These are phyloP conservation scores for Colletotrichum cordylinicola DNA, from an alignment of 2,329 filamentous ascomycete species.

Conservation along the genomic window DNA sequence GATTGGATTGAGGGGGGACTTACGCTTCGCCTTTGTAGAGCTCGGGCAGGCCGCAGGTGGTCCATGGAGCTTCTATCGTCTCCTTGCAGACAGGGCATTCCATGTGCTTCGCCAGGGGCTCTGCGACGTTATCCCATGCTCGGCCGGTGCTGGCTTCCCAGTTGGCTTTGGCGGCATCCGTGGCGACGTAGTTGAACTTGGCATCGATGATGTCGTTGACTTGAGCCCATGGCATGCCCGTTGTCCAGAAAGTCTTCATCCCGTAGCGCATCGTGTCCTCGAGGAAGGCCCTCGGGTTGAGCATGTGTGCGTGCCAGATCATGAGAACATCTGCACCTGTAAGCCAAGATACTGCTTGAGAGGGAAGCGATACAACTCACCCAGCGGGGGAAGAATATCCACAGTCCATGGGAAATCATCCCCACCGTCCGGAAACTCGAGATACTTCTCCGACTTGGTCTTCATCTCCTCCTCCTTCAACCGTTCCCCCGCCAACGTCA, in stretches of 20 bases:
- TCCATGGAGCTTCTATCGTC: slow-evolving; percentile 61
- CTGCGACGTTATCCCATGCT: slow-evolving; percentile 65
- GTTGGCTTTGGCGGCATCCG: slow-evolving; percentile 42
- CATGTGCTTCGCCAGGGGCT: slow-evolving; percentile 52
- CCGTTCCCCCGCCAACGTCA: slow-evolving; percentile 33
- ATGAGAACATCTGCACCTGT: slow-evolving; percentile 68
- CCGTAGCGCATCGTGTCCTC: slow-evolving; percentile 73
- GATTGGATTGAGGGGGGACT: not conserved
- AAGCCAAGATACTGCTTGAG: not conserved
- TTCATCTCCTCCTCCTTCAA: slow-evolving; percentile 44
- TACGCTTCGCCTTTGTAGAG: slow-evolving; percentile 36
- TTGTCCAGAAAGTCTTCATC: slow-evolving; percentile 60
- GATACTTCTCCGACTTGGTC: slow-evolving; percentile 28
- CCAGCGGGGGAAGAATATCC: slow-evolving; percentile 61
- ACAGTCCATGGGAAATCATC: slow-evolving; percentile 38
- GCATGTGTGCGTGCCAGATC: slow-evolving; percentile 81
- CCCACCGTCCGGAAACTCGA: slow-evolving; percentile 35
- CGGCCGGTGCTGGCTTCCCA: slow-evolving; percentile 57
- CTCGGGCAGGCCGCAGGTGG: slow-evolving; percentile 46
- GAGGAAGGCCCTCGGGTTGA: slow-evolving; percentile 77
- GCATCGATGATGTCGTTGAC: slow-evolving; percentile 64
- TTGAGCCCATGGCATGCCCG: slow-evolving; percentile 70
- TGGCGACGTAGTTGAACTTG: slow-evolving; percentile 61
- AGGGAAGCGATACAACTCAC: slow-evolving; percentile 41
- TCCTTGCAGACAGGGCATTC: slow-evolving; percentile 61